Base-by-base conservation (phyloP, 2,329 filamentous ascomycete species). In the Cercospora janseana region DNA sequence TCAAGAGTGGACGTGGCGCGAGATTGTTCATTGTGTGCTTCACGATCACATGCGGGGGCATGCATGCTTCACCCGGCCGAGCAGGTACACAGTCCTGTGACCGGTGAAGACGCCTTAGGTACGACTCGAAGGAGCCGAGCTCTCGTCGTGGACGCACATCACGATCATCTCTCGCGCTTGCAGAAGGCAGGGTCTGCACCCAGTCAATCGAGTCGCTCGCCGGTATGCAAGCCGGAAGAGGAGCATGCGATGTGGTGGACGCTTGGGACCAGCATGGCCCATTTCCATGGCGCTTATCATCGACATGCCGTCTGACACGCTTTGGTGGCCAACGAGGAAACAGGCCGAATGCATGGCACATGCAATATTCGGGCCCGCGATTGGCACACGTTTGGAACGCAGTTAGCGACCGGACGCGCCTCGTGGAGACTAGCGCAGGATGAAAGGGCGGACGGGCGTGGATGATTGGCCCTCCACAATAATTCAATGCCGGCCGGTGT, bases 341-440 rank as follows among this genome's bases (percentile, higher is more conserved):
- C 15, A 10, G 20, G 31, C 31, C 13, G 31, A 10, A 34, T 34
- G 31, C 15, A 8, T 34, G 15, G 31, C 12, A 13, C n/a, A 34
- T 18, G 18, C 34, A 20, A 21, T 6, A 16, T 21, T 37, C 34
- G 34, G 34, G 10, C 20, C 10, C 18, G 16, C 23, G 34, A 37
- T 37, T 37, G 34, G 34, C 20, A 37, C 34, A 37, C 34, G 34
- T 37, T 37, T 12, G 34, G 13, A 37, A n/a, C n/a, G n/a, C n/a
- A n/a, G n/a, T n/a, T n/a, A n/a, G n/a, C n/a, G n/a, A n/a, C n/a
- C n/a, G n/a, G n/a, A n/a, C 16, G 34, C 34, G 23, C 15, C 34
- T 37, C 34, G 34, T 37, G 34, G 34, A n/a, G n/a, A n/a, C 23
- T 37, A 37, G 34, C 23, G 34, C 34, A 37, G 16, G 34, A 37